These are phyloP conservation scores for Cenchrus americanus DNA, from an alignment of 176 grass and related monocot species.

Conservation along the genomic window DNA sequence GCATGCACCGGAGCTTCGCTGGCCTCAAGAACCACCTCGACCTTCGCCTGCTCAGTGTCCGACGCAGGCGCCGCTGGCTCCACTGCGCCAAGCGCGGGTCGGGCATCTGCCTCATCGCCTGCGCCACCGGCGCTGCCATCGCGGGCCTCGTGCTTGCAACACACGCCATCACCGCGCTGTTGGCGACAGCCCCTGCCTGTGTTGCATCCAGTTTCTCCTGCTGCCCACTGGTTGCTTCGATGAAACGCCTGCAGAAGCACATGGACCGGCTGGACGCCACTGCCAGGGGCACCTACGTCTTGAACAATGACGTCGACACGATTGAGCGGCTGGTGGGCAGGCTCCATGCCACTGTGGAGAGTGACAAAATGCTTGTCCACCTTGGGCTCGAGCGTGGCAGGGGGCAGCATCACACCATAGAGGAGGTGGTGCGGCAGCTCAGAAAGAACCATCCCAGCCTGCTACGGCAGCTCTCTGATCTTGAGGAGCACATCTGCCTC, in stretches of 20 bases:
- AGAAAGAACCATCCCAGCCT: conserved; percentile 77
- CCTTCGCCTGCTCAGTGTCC: conserved; percentile 58
- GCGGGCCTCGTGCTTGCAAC: conserved; percentile 64
- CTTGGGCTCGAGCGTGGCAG: conserved; percentile 75
- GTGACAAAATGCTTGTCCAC: conserved; percentile 74
- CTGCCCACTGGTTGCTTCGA: conserved; percentile 35
- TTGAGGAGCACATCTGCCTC: conserved; percentile 91
- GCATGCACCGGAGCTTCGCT: conserved; percentile 62
- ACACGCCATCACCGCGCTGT: conserved; percentile 47
- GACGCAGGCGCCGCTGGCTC: conserved; percentile 53
- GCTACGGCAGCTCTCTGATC: conserved; percentile 68
- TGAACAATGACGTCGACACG: conserved; percentile 81
- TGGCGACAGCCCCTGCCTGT: conserved; percentile 41
- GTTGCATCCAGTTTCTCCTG: conserved; percentile 35
- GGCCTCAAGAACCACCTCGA: conserved; percentile 80
- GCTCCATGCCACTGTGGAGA: conserved; percentile 75
- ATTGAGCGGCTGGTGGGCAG: conserved; percentile 80
- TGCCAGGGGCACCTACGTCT: conserved; percentile 76
- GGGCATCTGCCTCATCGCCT: conserved; percentile 65
- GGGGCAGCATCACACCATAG: conserved; percentile 77
- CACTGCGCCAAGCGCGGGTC: conserved; percentile 55
- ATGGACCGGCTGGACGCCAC: conserved; percentile 76
- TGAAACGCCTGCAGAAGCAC: conserved; percentile 59
- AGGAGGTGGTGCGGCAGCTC: conserved; percentile 78
- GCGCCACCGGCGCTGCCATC: conserved; percentile 48